Percentiles rank a stretch among this genome's conserved stretches.
Evolutionary conservation across 768 basidiomycete species (phyloP).

Genomic region (Porphyrellus cyaneotinctus): DNA sequence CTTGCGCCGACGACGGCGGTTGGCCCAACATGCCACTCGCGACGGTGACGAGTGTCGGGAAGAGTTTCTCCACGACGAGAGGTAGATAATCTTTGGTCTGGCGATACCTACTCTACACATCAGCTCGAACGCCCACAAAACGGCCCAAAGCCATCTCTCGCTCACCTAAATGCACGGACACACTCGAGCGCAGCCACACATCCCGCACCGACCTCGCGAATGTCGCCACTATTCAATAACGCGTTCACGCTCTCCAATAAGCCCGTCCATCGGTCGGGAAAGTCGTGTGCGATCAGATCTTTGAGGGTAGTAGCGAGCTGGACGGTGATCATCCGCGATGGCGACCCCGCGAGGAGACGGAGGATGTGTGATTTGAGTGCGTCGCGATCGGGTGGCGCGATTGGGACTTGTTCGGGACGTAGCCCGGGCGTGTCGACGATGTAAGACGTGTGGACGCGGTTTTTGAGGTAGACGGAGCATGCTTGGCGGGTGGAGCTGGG

Average conservation of each 20-base stretch:
- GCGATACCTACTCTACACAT: constrained; percentile 53
- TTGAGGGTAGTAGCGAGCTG: constrained; percentile 76
- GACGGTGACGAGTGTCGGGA: constrained; percentile 74
- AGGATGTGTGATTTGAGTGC: constrained; percentile 68
- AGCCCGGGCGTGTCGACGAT: constrained; percentile 39
- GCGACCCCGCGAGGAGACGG: constrained; percentile 63
- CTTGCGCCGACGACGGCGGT: constrained; percentile 56
- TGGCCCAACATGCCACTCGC: constrained; percentile 64
- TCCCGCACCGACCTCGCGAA: constrained; percentile 76
- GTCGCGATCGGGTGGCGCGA: constrained; percentile 65
- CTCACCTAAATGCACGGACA: constrained; percentile 52
- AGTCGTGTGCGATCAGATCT: constrained; percentile 70
- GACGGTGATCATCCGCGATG: constrained; percentile 62
- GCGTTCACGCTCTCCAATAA: constrained; percentile 64
- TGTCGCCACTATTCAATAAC: constrained; percentile 58
- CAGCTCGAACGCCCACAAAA: not conserved
- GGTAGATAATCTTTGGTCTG: constrained; percentile 59
- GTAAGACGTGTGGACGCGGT: constrained; percentile 73
- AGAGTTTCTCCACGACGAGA: constrained; percentile 54
- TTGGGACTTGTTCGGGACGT: constrained; percentile 58
- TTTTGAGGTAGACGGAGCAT: constrained; percentile 86
- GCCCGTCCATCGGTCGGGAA: constrained; percentile 70
- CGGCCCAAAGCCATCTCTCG: not conserved
- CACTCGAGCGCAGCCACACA: constrained; percentile 75
- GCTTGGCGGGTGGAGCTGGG: constrained; percentile 77